Evolutionary conservation across 2,329 filamentous ascomycete genomes (phyloP).

Genomic region (Microascus cirrosus): DNA sequence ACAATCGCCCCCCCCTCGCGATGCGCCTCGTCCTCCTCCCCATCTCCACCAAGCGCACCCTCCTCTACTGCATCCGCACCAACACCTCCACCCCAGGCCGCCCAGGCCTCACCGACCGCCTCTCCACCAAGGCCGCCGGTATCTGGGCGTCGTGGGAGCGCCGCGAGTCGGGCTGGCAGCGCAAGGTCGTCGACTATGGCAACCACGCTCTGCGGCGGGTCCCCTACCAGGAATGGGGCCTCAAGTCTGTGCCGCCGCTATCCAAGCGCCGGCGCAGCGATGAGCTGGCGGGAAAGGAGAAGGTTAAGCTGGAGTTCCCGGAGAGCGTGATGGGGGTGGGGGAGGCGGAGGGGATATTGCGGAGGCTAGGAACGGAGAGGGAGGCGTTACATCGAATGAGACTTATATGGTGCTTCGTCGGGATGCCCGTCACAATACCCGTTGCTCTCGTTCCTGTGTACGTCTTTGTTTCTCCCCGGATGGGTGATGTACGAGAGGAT

Average conservation of each 20-base stretch:
- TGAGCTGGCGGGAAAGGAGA: slow-evolving; percentile 49
- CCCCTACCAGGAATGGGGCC: slow-evolving; percentile 93
- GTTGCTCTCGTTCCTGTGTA: slow-evolving; percentile 80
- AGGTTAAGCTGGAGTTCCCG: slow-evolving; percentile 69
- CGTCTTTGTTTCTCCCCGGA: slow-evolving; percentile 21
- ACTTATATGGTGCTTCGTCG: slow-evolving; percentile 70
- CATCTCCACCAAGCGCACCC: slow-evolving; percentile 78
- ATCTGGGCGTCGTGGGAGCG: slow-evolving; percentile 85
- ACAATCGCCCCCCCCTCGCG: slow-evolving; percentile 13
- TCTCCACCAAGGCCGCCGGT: slow-evolving; percentile 58
- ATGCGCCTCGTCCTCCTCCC: slow-evolving; percentile 95
- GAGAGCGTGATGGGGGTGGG: slow-evolving; percentile 53
- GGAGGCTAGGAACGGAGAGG: slow-evolving; percentile 65
- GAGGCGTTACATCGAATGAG: slow-evolving; percentile 65
- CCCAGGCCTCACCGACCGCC: slow-evolving; percentile 43
- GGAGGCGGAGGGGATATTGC: slow-evolving; percentile 54
- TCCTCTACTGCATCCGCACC: slow-evolving; percentile 82
- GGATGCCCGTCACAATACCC: slow-evolving; percentile 74
- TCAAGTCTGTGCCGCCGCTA: slow-evolving; percentile 86
- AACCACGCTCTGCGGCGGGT: slow-evolving; percentile 79
- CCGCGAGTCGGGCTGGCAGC: slow-evolving; percentile 78
- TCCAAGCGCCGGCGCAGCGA: slow-evolving; percentile 54
- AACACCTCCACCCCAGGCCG: slow-evolving; percentile 28
- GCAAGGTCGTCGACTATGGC: slow-evolving; percentile 72
- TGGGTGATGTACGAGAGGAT: not conserved